Evolutionary conservation across 345 rosid genomes (phyloP).

Genomic region (Ailanthus altissimus): DNA sequence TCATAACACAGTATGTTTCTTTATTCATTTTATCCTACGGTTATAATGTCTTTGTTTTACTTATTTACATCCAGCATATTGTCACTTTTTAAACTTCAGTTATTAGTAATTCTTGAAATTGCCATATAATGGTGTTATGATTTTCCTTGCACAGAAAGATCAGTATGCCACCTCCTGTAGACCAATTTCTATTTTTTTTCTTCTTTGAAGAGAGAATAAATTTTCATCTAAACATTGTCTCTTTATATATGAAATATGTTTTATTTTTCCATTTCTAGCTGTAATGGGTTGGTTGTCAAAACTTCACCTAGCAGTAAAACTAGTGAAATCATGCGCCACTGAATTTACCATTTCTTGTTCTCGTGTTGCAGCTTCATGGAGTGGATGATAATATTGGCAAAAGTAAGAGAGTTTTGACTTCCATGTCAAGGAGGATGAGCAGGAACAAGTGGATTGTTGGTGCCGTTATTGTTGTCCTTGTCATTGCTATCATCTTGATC

Average conservation of each 20-base stretch:
- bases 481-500: conserved; percentile 52
- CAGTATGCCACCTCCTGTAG: background rate
- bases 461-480: conserved; percentile 51
- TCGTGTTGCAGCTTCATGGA: conserved; percentile 69
- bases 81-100: background rate
- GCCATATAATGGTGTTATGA: background rate
- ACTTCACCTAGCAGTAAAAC: too few species aligned
- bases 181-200: too few species aligned
- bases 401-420: conserved; percentile 81
- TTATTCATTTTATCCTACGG: background rate
- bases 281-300: background rate
- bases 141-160: background rate
- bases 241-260: background rate
- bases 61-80: background rate
- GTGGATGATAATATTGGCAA: conserved; percentile 84
- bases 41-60: background rate
- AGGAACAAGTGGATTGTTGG: conserved; percentile 89
- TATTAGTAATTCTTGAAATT: background rate
- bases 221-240: background rate
- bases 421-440: conserved; percentile 80
- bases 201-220: background rate
- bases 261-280: background rate
- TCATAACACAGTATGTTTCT: conserved; percentile 55
- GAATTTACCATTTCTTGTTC: conserved; percentile 1
- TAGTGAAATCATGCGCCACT: background rate